Evolutionary conservation across 495 filamentous ascomycete genomes (phyloP).

Genomic region (Neohortaea acidophila): DNA sequence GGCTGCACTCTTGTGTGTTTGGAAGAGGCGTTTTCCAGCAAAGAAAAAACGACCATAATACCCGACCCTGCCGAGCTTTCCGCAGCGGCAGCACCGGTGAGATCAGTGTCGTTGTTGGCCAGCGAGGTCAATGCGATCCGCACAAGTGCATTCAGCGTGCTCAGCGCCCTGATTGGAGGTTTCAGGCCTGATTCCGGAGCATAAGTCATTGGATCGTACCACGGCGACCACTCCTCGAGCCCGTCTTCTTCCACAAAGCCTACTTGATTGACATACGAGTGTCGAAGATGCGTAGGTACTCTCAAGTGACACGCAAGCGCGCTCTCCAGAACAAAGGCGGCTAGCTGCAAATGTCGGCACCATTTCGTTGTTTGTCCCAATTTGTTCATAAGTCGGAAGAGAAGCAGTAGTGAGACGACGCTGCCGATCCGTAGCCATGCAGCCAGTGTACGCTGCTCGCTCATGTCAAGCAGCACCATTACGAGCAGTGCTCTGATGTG

Average conservation of each 20-base stretch:
- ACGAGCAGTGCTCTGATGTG: background rate
- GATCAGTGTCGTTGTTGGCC: background rate
- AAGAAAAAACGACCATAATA: background rate
- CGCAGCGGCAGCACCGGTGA: too few species aligned
- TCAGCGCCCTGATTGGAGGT: constrained; percentile 37
- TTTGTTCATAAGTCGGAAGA: background rate
- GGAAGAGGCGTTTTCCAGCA: background rate
- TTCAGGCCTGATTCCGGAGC: background rate
- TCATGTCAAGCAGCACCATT: background rate
- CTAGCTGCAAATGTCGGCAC: constrained; percentile 39
- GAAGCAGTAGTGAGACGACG: background rate
- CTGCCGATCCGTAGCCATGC: constrained; percentile 1
- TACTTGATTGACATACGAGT: constrained; percentile 32
- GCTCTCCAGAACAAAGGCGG: constrained; percentile 53
- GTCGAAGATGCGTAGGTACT: constrained; percentile 37
- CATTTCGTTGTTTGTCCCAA: constrained; percentile 12
- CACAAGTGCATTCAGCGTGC: constrained; percentile 45
- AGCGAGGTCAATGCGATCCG: constrained; percentile 30
- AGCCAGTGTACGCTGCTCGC: background rate
- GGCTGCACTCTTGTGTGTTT: background rate
- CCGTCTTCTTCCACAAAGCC: constrained; percentile 45
- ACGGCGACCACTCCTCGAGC: constrained; percentile 58
- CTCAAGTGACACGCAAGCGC: constrained; percentile 42
- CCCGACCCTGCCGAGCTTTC: too few species aligned
- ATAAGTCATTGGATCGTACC: constrained; percentile 26